phyloP scores from a whole-genome alignment of 2,329 filamentous ascomycete genomes.

The Fusarium acutatum region DNA sequence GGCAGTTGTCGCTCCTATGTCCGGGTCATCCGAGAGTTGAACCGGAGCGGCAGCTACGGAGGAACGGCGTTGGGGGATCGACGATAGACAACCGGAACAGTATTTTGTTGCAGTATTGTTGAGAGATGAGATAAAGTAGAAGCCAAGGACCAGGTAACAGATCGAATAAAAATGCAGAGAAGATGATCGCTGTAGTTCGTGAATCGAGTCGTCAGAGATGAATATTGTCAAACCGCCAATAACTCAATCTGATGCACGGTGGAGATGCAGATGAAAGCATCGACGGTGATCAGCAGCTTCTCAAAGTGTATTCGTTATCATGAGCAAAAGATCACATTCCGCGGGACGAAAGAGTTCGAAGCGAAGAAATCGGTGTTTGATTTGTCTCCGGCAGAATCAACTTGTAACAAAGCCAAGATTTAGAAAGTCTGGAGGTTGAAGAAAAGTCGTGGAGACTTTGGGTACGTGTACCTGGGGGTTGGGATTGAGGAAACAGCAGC shows the following conservation, averaged over 20 bases:
- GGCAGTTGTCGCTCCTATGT: constrained; percentile 14
- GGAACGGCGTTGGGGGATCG: constrained; percentile 28
- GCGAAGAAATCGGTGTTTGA: background rate
- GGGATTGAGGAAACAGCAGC: background rate
- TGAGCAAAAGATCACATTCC: constrained; percentile 12
- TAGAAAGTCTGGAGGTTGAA: constrained; percentile 23
- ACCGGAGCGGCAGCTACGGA: constrained; percentile 25
- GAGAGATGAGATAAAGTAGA: background rate
- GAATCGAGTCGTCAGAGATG: background rate
- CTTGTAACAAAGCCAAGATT: background rate
- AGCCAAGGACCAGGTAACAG: background rate
- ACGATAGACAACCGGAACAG: constrained; percentile 11
- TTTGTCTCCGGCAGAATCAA: background rate
- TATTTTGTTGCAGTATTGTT: background rate
- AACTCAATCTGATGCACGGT: constrained; percentile 10
- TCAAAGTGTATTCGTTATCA: constrained; percentile 1
- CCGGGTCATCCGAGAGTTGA: constrained; percentile 32
- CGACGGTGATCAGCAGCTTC: constrained; percentile 10
- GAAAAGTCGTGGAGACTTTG: constrained; percentile 10
- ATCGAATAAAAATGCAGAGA: background rate
- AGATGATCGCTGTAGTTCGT: background rate
- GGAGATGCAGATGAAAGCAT: background rate
- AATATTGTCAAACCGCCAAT: constrained; percentile 13
- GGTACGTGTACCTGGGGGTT: constrained; percentile 16
- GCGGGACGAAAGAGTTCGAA: background rate